Evolutionary conservation across 148 eudicot genomes (phyloP).

Genomic region (Heliamphora exappendiculata): DNA sequence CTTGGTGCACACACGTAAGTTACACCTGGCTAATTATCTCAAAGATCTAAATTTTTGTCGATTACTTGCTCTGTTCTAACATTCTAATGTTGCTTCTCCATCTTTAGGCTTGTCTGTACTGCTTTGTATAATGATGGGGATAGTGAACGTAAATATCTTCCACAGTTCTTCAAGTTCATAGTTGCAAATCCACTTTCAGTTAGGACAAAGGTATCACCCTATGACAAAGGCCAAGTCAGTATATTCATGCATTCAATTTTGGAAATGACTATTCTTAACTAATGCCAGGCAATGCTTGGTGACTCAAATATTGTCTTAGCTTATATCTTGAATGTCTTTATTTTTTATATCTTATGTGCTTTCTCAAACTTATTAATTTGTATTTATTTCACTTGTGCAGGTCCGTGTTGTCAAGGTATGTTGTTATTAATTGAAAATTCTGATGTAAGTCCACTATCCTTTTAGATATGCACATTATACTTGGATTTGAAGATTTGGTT

Average conservation of each 20-base stretch:
- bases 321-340: not conserved
- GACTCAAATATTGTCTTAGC: not conserved
- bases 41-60: not conserved
- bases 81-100: constrained; percentile 12
- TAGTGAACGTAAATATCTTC: constrained; percentile 90
- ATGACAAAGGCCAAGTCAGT: not conserved
- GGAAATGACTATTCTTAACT: constrained; percentile 1
- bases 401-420: constrained; percentile 96
- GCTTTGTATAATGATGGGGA: constrained; percentile 85
- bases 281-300: not conserved
- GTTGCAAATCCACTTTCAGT: constrained; percentile 99
- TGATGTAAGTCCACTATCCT: constrained; percentile 27
- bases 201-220: constrained; percentile 73
- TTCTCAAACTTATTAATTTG: constrained; percentile 2
- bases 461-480: not conserved
- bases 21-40: not conserved
- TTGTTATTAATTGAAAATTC: constrained; percentile 24
- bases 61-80: not conserved
- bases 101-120: constrained; percentile 82
- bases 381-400: constrained; percentile 44
- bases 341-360: not conserved
- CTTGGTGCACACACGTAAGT: constrained; percentile 97
- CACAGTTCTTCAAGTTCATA: constrained; percentile 93
- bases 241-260: not conserved
- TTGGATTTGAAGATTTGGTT: not conserved